phyloP scores from a whole-genome alignment of 108 stramenopile genomes.

The Nitzschia putrida region DNA sequence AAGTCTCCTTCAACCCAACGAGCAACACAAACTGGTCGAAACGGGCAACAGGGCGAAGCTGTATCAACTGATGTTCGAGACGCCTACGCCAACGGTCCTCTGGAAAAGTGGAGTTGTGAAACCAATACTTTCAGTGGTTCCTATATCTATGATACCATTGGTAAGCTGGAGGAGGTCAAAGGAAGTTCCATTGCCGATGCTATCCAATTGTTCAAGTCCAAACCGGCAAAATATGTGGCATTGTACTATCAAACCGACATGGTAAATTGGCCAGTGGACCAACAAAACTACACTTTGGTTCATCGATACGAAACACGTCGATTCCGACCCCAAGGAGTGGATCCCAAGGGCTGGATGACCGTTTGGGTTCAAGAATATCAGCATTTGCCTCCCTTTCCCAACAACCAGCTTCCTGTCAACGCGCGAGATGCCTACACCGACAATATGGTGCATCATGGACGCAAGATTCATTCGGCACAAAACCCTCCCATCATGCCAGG shows the following conservation, averaged over 20 bases:
- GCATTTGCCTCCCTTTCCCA: conserved; percentile 22
- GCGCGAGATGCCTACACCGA: conserved; percentile 26
- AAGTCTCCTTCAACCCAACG: neutral
- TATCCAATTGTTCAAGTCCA: conserved; percentile 21
- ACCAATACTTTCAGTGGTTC: conserved; percentile 21
- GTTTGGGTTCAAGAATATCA: conserved; percentile 20
- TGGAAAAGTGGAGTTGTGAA: conserved; percentile 17
- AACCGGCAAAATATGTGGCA: conserved; percentile 27
- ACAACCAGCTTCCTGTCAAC: conserved; percentile 18
- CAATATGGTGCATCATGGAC: conserved; percentile 17
- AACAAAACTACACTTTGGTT: conserved; percentile 25
- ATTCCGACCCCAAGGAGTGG: conserved; percentile 18
- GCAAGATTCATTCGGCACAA: conserved; percentile 18
- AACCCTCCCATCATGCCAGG: conserved; percentile 34
- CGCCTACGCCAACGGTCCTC: neutral
- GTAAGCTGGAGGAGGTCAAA: conserved; percentile 21
- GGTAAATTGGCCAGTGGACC: neutral
- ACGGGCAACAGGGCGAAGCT: neutral
- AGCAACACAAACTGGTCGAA: neutral
- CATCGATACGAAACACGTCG: conserved; percentile 13
- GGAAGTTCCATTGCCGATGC: conserved; percentile 21
- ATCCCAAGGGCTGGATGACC: conserved; percentile 18
- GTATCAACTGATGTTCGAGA: no score
- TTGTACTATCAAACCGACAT: conserved; percentile 35
- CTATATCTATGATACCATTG: conserved; percentile 17